Conservation (phyloP, 257 asterid species). For the Fraxinus anomala region DNA sequence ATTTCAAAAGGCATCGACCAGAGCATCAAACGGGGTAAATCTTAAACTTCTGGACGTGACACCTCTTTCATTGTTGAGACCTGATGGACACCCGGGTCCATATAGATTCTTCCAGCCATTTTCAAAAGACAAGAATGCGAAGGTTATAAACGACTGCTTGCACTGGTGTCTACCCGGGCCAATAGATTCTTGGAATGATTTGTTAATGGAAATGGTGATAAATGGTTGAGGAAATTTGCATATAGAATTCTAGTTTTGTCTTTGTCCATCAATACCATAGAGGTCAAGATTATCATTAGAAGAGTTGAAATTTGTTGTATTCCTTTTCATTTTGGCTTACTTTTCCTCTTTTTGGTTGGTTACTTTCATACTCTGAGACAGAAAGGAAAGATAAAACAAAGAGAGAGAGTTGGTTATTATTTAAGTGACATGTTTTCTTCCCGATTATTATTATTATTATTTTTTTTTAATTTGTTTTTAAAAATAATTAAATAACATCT, state of each 20-base stretch:
- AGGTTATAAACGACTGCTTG: conserved; percentile 63
- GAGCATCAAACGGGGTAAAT: conserved; percentile 55
- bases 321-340: not conserved
- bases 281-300: not conserved
- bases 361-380: not conserved
- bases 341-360: not conserved
- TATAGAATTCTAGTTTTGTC: not conserved
- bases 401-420: too few species aligned
- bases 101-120: conserved; percentile 66
- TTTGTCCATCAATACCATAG: not conserved
- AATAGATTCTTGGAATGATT: conserved; percentile 84
- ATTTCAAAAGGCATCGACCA: conserved; percentile 38
- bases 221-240: conserved; percentile 36
- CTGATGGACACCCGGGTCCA: conserved; percentile 92
- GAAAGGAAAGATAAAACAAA: not conserved
- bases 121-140: conserved; percentile 38
- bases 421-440: too few species aligned
- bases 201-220: conserved; percentile 67
- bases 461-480: too few species aligned
- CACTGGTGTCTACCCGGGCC: conserved; percentile 98
- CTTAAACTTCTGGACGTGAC: conserved; percentile 60
- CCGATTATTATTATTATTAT: too few species aligned
- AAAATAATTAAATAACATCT: too few species aligned
- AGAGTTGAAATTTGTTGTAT: not conserved
- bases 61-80: conserved; percentile 64